phyloP scores from a whole-genome alignment of 352 stramenopile genomes.

The Globisporangium viniferum region DNA sequence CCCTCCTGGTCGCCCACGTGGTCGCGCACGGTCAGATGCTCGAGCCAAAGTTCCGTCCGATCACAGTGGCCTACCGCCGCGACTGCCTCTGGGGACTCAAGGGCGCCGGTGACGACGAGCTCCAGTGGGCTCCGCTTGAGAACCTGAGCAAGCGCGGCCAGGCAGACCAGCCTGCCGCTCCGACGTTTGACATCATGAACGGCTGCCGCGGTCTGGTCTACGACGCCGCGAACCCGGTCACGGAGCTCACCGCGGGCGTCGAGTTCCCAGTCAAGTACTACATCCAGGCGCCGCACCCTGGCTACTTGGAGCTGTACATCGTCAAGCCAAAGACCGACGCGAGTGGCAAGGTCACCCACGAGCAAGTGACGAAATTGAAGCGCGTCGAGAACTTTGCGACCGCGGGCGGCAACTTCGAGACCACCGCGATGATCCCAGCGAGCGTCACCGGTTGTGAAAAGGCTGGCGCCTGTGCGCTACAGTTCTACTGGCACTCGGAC shows the following conservation, averaged over 20 bases:
- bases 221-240: conserved; percentile 41
- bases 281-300: conserved; percentile 58
- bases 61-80: neutral
- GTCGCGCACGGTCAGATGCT: neutral
- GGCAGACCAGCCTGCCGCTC: conserved; percentile 28
- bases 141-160: conserved; percentile 49
- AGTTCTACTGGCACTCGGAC: conserved; percentile 66
- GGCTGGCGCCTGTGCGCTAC: conserved; percentile 46
- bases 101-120: conserved; percentile 38
- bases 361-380: conserved; percentile 31
- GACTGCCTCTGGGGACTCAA: conserved; percentile 6
- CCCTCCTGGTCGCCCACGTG: neutral
- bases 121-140: conserved; percentile 47
- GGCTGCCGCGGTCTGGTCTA: conserved; percentile 54
- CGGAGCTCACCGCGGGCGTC: conserved; percentile 31
- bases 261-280: conserved; percentile 45
- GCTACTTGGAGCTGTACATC: conserved; percentile 45
- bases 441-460: conserved; percentile 40
- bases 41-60: conserved; percentile 1
- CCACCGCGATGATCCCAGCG: conserved; percentile 36
- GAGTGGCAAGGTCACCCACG: conserved; percentile 43
- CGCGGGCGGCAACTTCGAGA: conserved; percentile 26
- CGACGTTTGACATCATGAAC: conserved; percentile 61
- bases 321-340: conserved; percentile 49
- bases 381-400: conserved; percentile 43